phyloP scores from a whole-genome alignment of 805 yeast genomes.

The Wilhelminamyces savonicus region DNA sequence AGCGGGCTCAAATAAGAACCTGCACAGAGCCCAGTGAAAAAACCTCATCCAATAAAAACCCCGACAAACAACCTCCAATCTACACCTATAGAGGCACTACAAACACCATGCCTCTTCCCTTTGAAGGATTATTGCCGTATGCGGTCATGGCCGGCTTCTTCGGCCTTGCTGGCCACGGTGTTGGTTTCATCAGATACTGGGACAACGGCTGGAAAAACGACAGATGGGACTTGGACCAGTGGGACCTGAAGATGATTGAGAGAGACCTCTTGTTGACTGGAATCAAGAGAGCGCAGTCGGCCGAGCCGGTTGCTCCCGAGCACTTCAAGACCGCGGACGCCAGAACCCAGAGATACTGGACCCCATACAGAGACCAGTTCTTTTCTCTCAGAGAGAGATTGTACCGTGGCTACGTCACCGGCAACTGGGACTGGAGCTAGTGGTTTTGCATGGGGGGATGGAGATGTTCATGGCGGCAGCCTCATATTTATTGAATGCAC shows the following conservation, averaged over 20 bases:
- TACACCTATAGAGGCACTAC: too few relatives aligned
- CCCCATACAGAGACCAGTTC: slow-evolving; percentile 43
- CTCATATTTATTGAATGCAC: neutral
- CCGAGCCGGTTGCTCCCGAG: slow-evolving; percentile 66
- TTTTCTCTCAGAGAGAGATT: slow-evolving; percentile 41
- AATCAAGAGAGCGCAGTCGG: slow-evolving; percentile 59
- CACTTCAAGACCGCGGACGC: slow-evolving; percentile 61
- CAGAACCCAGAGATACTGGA: slow-evolving; percentile 38
- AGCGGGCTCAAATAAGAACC: too few relatives aligned
- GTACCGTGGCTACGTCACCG: slow-evolving; percentile 40
- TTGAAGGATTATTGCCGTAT: slow-evolving; percentile 42
- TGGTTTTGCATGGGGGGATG: neutral
- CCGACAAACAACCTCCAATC: too few relatives aligned
- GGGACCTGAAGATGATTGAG: slow-evolving; percentile 26
- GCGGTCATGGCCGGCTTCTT: slow-evolving; percentile 41
- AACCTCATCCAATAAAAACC: too few relatives aligned
- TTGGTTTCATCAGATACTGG: slow-evolving; percentile 40
- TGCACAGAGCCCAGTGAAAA: too few relatives aligned
- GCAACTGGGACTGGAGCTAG: slow-evolving; percentile 37
- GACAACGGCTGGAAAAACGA: slow-evolving; percentile 45
- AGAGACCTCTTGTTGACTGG: slow-evolving; percentile 78
- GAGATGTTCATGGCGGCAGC: too few relatives aligned
- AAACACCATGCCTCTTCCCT: slow-evolving; percentile 40
- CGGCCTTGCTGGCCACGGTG: slow-evolving; percentile 42
- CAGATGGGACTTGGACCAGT: slow-evolving; percentile 36